Evolutionary conservation across 352 stramenopile genomes (phyloP), one percentile per base, ranked within the genome.

Genomic region (Peronospora destructor): DNA sequence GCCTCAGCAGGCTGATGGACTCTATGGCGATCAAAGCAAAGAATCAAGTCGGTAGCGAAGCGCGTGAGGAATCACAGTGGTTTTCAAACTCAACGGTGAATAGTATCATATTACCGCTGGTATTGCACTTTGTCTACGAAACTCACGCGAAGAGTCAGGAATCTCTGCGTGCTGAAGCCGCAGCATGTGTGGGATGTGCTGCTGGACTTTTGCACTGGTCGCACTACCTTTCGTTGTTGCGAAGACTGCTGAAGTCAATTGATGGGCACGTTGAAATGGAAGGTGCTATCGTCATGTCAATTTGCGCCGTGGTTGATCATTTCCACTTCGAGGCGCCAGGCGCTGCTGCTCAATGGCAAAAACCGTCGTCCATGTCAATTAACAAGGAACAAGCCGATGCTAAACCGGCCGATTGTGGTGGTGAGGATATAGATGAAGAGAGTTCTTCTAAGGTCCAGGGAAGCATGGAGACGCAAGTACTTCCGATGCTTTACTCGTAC

Each of bases 91-190:
- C 80, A 52, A 92, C 92, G 7, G 77, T 98, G 39, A 85, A 92
- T 52, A 91, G 97, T 63, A 61, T 98, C 14, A 63, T 99, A 17
- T 57, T 99, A 21, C 96, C 96, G 37, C 60, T 99, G 10, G 81
- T 97, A 21, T 72, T 97, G 32, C 95, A 99, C 52, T 97, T 97
- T 33, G 83, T 98, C 45, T 98, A 97, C 59, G 93, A 98, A 63
- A 80, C 76, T 28, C 94, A 94, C 30, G 83, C 84, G 16, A 98
- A 97, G 53, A 76, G 77, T 28, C 90, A 98, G 39, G 92, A 98
- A 26, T 80, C 79, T 30, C 78, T 97, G 45, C 85, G 90, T n/a
- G 58, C 87, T n/a, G 93, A 99, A 65, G 94, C 91, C 19, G 92
- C 97, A 12, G 76, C 83, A 28, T 95, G 87, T 39, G 75, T 98